These are phyloP conservation scores for Penicillium taxi DNA, from an alignment of 495 filamentous ascomycete species.

Conservation along the genomic window DNA sequence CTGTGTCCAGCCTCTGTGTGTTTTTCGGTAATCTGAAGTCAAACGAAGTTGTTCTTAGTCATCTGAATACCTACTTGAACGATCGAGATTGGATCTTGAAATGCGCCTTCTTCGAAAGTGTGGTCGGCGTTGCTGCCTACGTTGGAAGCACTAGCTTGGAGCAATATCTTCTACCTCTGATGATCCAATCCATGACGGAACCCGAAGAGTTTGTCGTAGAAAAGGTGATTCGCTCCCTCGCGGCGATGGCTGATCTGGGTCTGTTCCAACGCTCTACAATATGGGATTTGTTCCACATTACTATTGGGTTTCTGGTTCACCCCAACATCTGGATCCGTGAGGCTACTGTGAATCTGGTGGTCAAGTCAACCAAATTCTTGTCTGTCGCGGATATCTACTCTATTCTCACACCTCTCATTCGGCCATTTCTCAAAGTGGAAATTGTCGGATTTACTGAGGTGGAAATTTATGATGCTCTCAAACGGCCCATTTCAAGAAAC, in stretches of 20 bases:
- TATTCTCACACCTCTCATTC: slow-evolving; percentile 69
- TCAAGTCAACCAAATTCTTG: slow-evolving; percentile 66
- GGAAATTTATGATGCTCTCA: slow-evolving; percentile 71
- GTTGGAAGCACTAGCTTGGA: slow-evolving; percentile 81
- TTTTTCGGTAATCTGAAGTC: slow-evolving; percentile 87
- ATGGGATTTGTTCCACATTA: slow-evolving; percentile 78
- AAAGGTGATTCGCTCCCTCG: slow-evolving; percentile 77
- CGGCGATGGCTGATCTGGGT: slow-evolving; percentile 82
- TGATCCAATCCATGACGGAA: slow-evolving; percentile 95
- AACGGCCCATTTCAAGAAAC: slow-evolving; percentile 67
- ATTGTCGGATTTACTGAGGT: slow-evolving; percentile 60
- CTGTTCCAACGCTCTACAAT: slow-evolving; percentile 75
- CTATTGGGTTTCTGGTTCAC: slow-evolving; percentile 79
- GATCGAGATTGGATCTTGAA: slow-evolving; percentile 95
- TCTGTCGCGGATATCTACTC: slow-evolving; percentile 75
- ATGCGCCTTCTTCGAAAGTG: slow-evolving; percentile 92
- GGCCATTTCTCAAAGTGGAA: slow-evolving; percentile 69
- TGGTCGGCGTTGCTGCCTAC: slow-evolving; percentile 87
- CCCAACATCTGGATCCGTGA: slow-evolving; percentile 94
- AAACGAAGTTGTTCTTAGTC: slow-evolving; percentile 89
- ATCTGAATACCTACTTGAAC: slow-evolving; percentile 96
- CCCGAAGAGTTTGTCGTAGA: slow-evolving; percentile 94
- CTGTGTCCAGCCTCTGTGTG: slow-evolving; percentile 84
- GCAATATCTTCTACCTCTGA: slow-evolving; percentile 91
- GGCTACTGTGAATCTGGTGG: slow-evolving; percentile 74